Evolutionary conservation across 2,329 filamentous ascomycete genomes (phyloP), one percentile per base, ranked within the genome.

Genomic region (Trichoderma hamatum): DNA sequence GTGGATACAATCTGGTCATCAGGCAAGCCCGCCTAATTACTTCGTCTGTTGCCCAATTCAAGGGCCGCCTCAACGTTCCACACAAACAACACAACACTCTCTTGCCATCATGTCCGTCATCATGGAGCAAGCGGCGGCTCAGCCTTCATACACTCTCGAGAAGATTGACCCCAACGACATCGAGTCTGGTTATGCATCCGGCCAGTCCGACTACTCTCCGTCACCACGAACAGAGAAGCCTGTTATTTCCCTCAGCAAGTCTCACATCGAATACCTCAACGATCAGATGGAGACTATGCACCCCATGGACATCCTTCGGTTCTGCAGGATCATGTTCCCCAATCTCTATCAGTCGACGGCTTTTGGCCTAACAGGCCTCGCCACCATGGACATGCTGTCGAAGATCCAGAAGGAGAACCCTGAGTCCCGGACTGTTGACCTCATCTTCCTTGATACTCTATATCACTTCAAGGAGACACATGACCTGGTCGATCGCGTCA

Each of bases 181-280:
- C 71, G 93, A 97, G 81, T 97, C 95, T 43, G 95, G 95, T 72
- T 97, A 97, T 83, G 92, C 89, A 76, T 90, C 84, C n/a, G 80
- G 76, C 55, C 76, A 80, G 65, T 82, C 80, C 58, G 80, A 80
- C 72, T 80, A 80, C 72, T 77, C 78, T n/a, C 75, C 79, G 28
- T 76, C 78, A 51, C 75, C 76, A 51, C 75, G 74, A 51, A 75
- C 74, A 54, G 75, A 77, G 39, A 77, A 72, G 72, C 92, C 94
- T 16, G 88, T 92, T 70, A 86, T 98, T 75, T 89, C 90, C 80
- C 93, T 99, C 84, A 95, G 93, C 73, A 91, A 91, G 79, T 88
- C 91, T 72, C 95, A 99, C 80, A 85, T 98, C 74, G 90, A 92
- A 76, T 95, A 95, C 81, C 86, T 99, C 79, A 99, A 99, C 85